These are phyloP conservation scores for Crucibulum laeve DNA, from an alignment of 768 basidiomycete genomes.

Conservation along the genomic window DNA sequence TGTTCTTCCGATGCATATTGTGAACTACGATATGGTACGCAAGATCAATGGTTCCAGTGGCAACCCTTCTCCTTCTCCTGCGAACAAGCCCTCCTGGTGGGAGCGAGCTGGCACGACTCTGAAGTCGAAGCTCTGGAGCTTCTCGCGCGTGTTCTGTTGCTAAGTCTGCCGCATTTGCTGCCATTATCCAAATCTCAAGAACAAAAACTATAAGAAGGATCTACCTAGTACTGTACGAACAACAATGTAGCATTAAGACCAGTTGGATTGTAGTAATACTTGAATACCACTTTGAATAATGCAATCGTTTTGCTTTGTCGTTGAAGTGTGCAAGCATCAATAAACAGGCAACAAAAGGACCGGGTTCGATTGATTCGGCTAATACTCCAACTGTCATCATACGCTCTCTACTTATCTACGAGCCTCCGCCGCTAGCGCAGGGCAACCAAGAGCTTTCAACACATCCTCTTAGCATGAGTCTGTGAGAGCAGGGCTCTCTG, in stretches of 20 bases:
- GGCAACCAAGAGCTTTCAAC: too few species aligned
- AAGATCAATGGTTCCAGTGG: conserved; percentile 7
- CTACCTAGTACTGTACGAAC: not conserved
- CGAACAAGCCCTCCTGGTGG: conserved; percentile 10
- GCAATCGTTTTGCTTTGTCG: not conserved
- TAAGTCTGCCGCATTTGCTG: too few species aligned
- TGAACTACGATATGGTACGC: not conserved
- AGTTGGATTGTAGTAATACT: not conserved
- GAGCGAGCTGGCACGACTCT: conserved; percentile 9
- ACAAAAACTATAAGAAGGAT: not conserved
- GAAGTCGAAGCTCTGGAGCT: conserved; percentile 16
- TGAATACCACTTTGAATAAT: not conserved
- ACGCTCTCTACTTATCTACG: not conserved
- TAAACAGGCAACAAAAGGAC: not conserved
- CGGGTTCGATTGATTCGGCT: conserved; percentile 6
- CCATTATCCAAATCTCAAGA: too few species aligned
- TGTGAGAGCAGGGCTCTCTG: conserved; percentile 33
- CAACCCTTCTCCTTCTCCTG: not conserved
- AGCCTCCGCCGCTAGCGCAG: not conserved
- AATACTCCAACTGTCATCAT: conserved; percentile 3
- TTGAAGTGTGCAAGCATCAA: not conserved
- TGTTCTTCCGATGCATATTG: conserved; percentile 11
- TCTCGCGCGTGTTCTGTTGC: conserved; percentile 10
- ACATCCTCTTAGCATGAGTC: conserved; percentile 21
- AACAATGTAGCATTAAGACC: not conserved